A percentile compares a stretch with the other conserved stretches of the same genome.
These are phyloP conservation scores for Mycosphaerella sp. DNA, from an alignment of 2,329 filamentous ascomycete species.

Conservation along the genomic window DNA sequence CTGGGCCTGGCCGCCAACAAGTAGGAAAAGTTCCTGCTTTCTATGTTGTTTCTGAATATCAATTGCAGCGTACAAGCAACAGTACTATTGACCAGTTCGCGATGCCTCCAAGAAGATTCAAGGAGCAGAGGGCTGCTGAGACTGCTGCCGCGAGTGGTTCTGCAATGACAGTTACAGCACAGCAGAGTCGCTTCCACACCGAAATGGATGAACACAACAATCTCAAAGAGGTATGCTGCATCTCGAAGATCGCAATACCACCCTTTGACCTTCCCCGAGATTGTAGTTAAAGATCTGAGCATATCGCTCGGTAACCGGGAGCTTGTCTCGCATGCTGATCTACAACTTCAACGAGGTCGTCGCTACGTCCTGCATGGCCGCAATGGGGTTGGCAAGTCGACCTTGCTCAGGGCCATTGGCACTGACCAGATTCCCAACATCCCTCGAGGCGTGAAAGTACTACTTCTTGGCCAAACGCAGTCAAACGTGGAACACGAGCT, in stretches of 20 bases:
- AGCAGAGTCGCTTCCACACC: conserved; percentile 24
- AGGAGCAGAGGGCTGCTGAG: conserved; percentile 7
- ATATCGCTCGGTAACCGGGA: conserved; percentile 59
- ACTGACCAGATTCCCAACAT: conserved; percentile 75
- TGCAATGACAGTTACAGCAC: conserved; percentile 19
- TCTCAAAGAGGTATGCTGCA: conserved; percentile 19
- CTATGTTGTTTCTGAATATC: too few relatives aligned
- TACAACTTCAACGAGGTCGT: conserved; percentile 65
- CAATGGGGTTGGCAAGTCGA: conserved; percentile 80
- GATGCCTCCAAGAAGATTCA: conserved; percentile 6
- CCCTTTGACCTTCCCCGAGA: conserved; percentile 24
- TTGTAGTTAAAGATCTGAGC: conserved; percentile 60
- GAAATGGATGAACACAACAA: conserved; percentile 23
- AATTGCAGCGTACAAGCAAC: too few relatives aligned
- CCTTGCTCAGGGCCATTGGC: conserved; percentile 66
- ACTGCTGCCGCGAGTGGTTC: conserved; percentile 1
- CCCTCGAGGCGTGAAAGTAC: conserved; percentile 57
- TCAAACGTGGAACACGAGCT: conserved; percentile 17
- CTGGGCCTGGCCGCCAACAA: background rate
- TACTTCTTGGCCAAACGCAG: conserved; percentile 63
- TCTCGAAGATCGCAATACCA: background rate
- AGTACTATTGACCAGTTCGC: background rate
- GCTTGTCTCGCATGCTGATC: conserved; percentile 61
- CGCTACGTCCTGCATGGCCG: conserved; percentile 73
- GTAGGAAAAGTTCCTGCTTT: background rate